phyloP scores from a whole-genome alignment of 352 stramenopile species.

The Elongisporangium undulatum region DNA sequence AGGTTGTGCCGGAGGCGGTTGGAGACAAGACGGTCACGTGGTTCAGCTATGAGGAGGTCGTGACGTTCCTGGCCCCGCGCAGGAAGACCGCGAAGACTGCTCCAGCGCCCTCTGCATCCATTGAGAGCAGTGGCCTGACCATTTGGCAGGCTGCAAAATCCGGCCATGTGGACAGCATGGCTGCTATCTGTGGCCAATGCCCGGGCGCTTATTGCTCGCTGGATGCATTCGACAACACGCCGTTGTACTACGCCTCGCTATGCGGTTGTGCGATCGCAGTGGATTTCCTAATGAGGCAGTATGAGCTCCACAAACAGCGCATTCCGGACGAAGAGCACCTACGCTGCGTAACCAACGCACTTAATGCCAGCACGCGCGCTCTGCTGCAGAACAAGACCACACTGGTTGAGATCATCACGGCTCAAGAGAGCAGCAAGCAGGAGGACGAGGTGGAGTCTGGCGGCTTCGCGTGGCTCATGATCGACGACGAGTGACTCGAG shows the following conservation, averaged over 20 bases:
- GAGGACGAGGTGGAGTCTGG: slow-evolving; percentile 6
- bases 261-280: slow-evolving; percentile 20
- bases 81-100: not conserved
- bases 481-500: slow-evolving; percentile 7
- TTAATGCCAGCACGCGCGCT: slow-evolving; percentile 14
- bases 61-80: slow-evolving; percentile 21
- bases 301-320: slow-evolving; percentile 7
- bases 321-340: slow-evolving; percentile 21
- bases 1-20: not conserved
- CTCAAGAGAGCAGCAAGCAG: slow-evolving; percentile 11
- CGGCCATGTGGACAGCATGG: slow-evolving; percentile 13
- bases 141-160: slow-evolving; percentile 34
- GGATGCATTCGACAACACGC: slow-evolving; percentile 27
- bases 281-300: slow-evolving; percentile 19
- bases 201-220: slow-evolving; percentile 16
- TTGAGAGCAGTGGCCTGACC: slow-evolving; percentile 13
- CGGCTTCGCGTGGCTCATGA: not conserved
- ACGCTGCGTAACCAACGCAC: slow-evolving; percentile 31
- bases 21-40: not conserved
- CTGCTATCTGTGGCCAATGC: slow-evolving; percentile 14
- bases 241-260: slow-evolving; percentile 30
- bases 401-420: slow-evolving; percentile 12
- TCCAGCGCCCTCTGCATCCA: not conserved
- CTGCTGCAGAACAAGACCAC: slow-evolving; percentile 28
- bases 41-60: slow-evolving; percentile 6